A percentile compares a stretch with the other conserved stretches of the same genome.
phyloP scores from a whole-genome alignment of 2,329 filamentous ascomycete species.

The Neonectria hederae region DNA sequence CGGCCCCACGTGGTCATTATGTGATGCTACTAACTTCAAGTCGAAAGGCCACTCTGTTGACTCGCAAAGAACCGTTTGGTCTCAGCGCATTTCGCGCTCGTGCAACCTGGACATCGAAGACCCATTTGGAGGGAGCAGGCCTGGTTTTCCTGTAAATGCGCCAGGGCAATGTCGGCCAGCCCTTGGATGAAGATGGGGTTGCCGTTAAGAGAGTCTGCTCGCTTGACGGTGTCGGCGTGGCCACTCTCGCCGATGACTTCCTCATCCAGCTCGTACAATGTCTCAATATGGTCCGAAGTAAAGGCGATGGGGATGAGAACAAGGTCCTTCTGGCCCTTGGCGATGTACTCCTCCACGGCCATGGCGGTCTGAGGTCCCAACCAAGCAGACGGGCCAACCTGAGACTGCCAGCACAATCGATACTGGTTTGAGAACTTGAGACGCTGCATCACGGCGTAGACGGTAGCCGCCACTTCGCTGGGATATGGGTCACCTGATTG shows the following conservation, averaged over 20 bases:
- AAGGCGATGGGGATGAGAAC: constrained; percentile 95
- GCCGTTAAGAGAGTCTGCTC: constrained; percentile 91
- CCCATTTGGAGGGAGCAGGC: constrained; percentile 85
- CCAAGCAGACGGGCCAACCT: constrained; percentile 96
- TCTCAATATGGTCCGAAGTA: constrained; percentile 99
- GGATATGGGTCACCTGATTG: constrained; percentile 88
- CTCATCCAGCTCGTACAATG: constrained; percentile 90
- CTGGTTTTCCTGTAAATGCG: constrained; percentile 75
- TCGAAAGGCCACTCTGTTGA: constrained; percentile 45
- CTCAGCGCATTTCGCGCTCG: constrained; percentile 85
- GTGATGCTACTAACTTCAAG: neutral
- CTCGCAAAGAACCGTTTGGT: constrained; percentile 73
- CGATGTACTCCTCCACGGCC: constrained; percentile 88
- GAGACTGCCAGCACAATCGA: constrained; percentile 95
- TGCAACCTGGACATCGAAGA: constrained; percentile 91
- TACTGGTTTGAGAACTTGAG: constrained; percentile 90
- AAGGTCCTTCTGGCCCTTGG: constrained; percentile 90
- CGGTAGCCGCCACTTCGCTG: constrained; percentile 93
- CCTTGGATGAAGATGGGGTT: constrained; percentile 90
- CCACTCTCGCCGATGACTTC: constrained; percentile 93
- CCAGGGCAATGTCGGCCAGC: constrained; percentile 85
- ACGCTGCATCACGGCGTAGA: constrained; percentile 94
- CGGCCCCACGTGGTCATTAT: neutral
- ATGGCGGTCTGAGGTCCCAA: constrained; percentile 91
- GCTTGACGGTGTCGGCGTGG: constrained; percentile 81